Base-by-base conservation (phyloP, 192 early-diverging fungal species). In the Gaertneriomyces semiglobifer region DNA sequence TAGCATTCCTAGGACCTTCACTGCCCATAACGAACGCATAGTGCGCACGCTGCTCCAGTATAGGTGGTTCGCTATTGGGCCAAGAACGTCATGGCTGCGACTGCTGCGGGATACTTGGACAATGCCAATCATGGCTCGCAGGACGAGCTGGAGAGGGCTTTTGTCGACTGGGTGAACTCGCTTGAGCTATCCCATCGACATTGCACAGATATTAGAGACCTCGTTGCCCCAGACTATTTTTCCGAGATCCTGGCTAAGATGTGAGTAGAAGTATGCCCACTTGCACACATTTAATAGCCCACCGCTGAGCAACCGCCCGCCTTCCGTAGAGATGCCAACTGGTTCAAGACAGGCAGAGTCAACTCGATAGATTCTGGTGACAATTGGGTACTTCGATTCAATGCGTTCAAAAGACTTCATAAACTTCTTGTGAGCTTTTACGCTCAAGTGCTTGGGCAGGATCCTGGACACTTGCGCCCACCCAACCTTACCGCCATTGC, bases 351-450 rank as follows among this genome's bases (percentile, higher is more conserved):
- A 11, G 79, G 85, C 42, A 82, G 86, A 7, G 55, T n/a, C 19
- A 42, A 8, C 40, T 78, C 85, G 2, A 76, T 84, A 9, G 89
- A 91, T 55, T 81, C 85, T 6, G 90, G 88, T 50, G 90, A 92
- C 74, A 97, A 95, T 81, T 99, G 96, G 96, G 92, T 99, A 2
- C 71, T 93, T 42, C 90, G 90, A 67, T 89, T 93, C 73, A 96
- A 94, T 77, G 92, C 92, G 59, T 84, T 98, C 12, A 95, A 95
- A 71, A 92, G 90, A 71, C 80, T 96, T 42, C 85, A 94, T 77
- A 89, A 88, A 58, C 85, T 97, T 7, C 69, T 97, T 42, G 85
- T 84, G 2, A 74, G 84, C 19, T 96, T 92, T 82, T 93, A 93
- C 54, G 92, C 94, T 40, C 92, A 97, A 45, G 86, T 92, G 2